These are phyloP conservation scores for Cryptococcus wingfieldii DNA, from an alignment of 1,284 basidiomycete species.

Conservation along the genomic window DNA sequence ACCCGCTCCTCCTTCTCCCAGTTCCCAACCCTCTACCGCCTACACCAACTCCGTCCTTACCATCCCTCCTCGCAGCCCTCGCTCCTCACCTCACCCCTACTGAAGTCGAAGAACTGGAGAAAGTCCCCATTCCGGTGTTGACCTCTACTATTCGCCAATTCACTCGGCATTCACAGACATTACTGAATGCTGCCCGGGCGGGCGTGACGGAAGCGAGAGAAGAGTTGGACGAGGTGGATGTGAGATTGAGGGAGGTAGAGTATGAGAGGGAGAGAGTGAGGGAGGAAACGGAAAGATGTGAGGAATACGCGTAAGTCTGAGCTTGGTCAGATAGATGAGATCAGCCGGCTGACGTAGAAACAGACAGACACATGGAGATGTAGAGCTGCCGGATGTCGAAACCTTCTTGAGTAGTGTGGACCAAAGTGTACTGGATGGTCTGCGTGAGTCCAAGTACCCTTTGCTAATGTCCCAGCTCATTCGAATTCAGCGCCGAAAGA, in stretches of 20 bases:
- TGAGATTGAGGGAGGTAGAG: conserved; percentile 31
- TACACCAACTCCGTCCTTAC: conserved; percentile 17
- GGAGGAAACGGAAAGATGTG: conserved; percentile 39
- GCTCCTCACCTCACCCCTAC: conserved; percentile 12
- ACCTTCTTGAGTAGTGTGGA: conserved; percentile 17
- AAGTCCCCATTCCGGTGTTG: conserved; percentile 18
- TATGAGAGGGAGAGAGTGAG: conserved; percentile 40
- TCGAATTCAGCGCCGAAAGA: conserved; percentile 17
- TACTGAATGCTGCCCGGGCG: conserved; percentile 33
- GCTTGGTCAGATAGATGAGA: neutral
- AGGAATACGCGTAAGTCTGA: conserved; percentile 35
- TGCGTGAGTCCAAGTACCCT: conserved; percentile 25
- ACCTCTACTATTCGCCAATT: conserved; percentile 29
- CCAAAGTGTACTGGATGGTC: conserved; percentile 12
- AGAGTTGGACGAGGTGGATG: conserved; percentile 33
- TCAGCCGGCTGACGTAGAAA: neutral
- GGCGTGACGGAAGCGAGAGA: conserved; percentile 28
- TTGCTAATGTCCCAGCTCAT: neutral
- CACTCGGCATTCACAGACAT: conserved; percentile 26
- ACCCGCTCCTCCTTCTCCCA: conserved; percentile 39
- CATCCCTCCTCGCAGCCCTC: conserved; percentile 19
- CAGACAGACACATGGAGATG: conserved; percentile 30
- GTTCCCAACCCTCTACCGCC: conserved; percentile 25
- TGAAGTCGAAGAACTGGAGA: neutral
- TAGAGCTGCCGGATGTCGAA: conserved; percentile 26